Evolutionary conservation across 2,329 filamentous ascomycete species (phyloP), one percentile per base, ranked within the genome.

Genomic region (Curvularia eragrostidis): DNA sequence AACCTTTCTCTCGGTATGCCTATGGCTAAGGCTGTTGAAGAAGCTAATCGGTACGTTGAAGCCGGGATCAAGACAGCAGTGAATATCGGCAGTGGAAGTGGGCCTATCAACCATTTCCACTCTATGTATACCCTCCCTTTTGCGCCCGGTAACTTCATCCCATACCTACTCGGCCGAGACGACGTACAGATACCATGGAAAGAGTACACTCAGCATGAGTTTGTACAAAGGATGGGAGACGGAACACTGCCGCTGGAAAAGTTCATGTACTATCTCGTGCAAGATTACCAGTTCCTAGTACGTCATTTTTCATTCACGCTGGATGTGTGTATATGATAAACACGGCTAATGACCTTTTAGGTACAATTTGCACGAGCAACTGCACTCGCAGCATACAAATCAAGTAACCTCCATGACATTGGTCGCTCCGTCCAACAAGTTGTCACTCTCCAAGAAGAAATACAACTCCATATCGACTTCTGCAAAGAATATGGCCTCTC

Each of bases 281-380:
- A 98, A 69, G 94, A 98, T 70, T 97, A 97, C 70, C 82, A 97
- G 4, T 98, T 95, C 71, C 80, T 97, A 42, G 90, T 95, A 68
- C 41, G 82, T 71, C 30, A 32, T 24, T 13, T 19, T 18, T 1
- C 18, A 30, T 38, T 12, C 39, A 30, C 38, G 7, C 5, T 28
- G n/a, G 24, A 5, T 32, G n/a, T 15, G 9, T 10, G 5, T 23
- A 10, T 15, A 15, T 19, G 7, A 18, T 6, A 24, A 36, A 19
- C 23, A n/a, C 8, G n/a, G 39, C 48, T 71, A 38, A 73, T 52
- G 19, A 6, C n/a, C 26, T 10, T 3, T 10, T 30, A 93, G 89
- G 84, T 90, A 46, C 93, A 97, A 70, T 98, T 97, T 77, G 88
- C 93, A 1, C 84, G 94, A 65, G 93, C 93, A 44, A 94, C 93